Evolutionary conservation across 352 stramenopile genomes (phyloP).

Genomic region (Thalassiosira exigua): DNA sequence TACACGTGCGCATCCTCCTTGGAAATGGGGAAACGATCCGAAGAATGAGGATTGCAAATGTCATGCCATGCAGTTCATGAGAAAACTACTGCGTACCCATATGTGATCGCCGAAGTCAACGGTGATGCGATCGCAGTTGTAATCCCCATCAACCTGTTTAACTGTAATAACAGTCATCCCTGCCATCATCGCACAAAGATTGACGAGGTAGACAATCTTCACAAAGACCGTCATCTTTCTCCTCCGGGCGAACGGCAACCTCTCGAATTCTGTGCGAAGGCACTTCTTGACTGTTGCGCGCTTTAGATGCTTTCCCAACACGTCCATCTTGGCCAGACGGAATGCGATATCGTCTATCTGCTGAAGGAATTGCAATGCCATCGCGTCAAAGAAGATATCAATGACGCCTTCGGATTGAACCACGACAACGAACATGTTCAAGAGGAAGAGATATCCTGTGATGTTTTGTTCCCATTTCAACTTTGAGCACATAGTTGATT

Average conservation of each 20-base stretch:
- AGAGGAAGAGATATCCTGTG: constrained; percentile 36
- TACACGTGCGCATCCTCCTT: constrained; percentile 26
- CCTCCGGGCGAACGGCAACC: background rate
- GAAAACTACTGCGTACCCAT: too few species aligned
- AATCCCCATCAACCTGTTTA: constrained; percentile 10
- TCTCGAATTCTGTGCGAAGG: constrained; percentile 20
- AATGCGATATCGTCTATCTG: constrained; percentile 29
- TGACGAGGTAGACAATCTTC: constrained; percentile 36
- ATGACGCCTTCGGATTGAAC: constrained; percentile 26
- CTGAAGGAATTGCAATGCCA: constrained; percentile 24
- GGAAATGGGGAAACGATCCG: too few species aligned
- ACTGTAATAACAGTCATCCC: constrained; percentile 21
- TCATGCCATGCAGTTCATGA: too few species aligned
- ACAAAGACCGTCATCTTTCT: constrained; percentile 26
- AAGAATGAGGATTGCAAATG: too few species aligned
- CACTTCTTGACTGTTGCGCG: background rate
- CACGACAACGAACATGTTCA: constrained; percentile 45
- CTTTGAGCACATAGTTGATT: too few species aligned
- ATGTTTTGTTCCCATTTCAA: too few species aligned
- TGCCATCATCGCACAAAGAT: constrained; percentile 15
- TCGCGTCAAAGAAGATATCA: constrained; percentile 33
- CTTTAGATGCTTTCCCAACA: constrained; percentile 29
- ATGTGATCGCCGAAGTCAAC: constrained; percentile 15
- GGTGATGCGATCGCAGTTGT: constrained; percentile 12
- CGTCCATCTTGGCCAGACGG: constrained; percentile 15